Base-by-base conservation (phyloP, 371 early-diverging fungal species). In the Mucor plumbeus region DNA sequence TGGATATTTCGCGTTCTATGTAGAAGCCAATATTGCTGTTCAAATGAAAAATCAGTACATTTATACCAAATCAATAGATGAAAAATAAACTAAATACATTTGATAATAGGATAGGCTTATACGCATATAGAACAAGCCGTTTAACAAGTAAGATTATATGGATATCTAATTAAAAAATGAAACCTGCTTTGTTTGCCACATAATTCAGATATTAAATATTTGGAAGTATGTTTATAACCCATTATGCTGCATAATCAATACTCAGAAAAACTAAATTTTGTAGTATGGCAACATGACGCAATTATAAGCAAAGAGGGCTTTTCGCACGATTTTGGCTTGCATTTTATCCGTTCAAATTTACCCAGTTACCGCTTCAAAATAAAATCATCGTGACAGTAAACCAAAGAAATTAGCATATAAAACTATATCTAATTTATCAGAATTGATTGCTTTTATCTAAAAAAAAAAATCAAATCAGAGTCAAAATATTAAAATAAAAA, bases 311-410 rank as follows among this genome's bases (percentile, higher is more conserved):
- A 53, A 26, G 19, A 5, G 4, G 15, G 0, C 35, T 36, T 14
- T 56, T 56, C 56, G 34, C 56, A 56, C 56, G 56, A 14, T 53
- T 53, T 53, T 21, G 47, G 19, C 47, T 53, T 14, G 31, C 31
- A 1, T 47, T 47, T 47, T 47, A 47, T 47, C 47, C 53, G 31
- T 26, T 26, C 26, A 4, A 50, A 50, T 26, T 50, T 19, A 50
- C 17, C 53, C 31, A n/a, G 47, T 41, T 0, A 41, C 11, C 14
- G 53, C 21, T 8, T 8, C 21, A 11, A 50, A 50, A 26, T 26
- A 8, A 9, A 7, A 26, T 53, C 53, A 31, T 5, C 11, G 26
- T 53, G 53, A 53, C 31, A 53, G 26, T 31, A 31, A 53, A 21
- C 7, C 11, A 5, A 53, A 53, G 53, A 11, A 31, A 1, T 21